Evolutionary conservation across 164 flowering plant genomes (phyloP).

Genomic region (Kalanchoe fedtschenkoi): DNA sequence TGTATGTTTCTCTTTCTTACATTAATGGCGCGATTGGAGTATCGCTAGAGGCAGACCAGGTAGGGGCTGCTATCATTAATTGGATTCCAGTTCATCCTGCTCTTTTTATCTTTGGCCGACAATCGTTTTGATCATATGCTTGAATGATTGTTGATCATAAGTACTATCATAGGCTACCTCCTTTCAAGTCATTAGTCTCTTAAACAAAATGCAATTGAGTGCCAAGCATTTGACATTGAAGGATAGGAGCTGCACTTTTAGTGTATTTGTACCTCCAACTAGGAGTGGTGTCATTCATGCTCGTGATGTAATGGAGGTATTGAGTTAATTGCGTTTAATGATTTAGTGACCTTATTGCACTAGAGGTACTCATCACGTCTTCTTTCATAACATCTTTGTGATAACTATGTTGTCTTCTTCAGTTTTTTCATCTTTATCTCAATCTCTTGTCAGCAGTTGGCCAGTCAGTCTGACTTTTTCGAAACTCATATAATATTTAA

Average conservation of each 20-base stretch:
- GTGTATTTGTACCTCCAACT: conserved; percentile 80
- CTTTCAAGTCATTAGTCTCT: conserved; percentile 42
- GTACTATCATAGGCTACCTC: not conserved
- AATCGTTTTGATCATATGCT: too few relatives aligned
- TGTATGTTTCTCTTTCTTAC: conserved; percentile 77
- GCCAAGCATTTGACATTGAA: conserved; percentile 34
- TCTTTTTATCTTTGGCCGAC: not conserved
- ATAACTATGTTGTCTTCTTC: not conserved
- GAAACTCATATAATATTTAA: too few relatives aligned
- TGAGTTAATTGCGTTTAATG: not conserved
- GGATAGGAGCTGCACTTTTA: conserved; percentile 28
- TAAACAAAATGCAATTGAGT: conserved; percentile 80
- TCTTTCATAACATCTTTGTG: not conserved
- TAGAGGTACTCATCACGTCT: conserved; percentile 42
- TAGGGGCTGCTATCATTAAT: conserved; percentile 12
- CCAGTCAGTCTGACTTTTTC: too few relatives aligned
- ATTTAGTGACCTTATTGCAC: conserved; percentile 58
- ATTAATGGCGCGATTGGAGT: conserved; percentile 67
- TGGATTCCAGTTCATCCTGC: not conserved
- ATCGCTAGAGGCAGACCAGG: conserved; percentile 54
- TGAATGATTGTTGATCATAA: too few relatives aligned
- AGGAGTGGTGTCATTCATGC: conserved; percentile 95
- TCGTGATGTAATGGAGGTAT: conserved; percentile 98
- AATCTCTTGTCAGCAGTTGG: too few relatives aligned
- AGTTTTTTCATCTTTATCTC: too few relatives aligned